Conservation (phyloP, 179 eudicot species). For the Beta corolliflora region DNA sequence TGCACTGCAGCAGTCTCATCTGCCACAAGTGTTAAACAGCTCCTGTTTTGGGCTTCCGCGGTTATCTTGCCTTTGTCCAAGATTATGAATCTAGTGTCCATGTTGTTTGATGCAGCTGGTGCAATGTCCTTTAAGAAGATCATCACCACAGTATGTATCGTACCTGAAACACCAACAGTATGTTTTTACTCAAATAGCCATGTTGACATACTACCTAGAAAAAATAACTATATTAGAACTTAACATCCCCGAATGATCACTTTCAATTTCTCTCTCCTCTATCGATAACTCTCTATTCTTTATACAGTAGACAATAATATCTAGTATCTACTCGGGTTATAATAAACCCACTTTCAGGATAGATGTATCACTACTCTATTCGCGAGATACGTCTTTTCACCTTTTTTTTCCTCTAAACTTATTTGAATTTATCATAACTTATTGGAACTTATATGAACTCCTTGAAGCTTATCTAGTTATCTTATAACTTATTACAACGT, state of each 20-base stretch:
- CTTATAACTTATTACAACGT: too few relatives aligned
- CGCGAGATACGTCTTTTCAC: too few relatives aligned
- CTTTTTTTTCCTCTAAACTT: too few relatives aligned
- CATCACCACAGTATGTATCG: conserved; percentile 7
- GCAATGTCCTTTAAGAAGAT: conserved; percentile 54
- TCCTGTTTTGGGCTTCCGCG: conserved; percentile 51
- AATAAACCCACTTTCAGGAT: too few relatives aligned
- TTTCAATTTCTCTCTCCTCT: neutral
- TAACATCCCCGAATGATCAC: neutral
- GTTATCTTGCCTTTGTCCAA: conserved; percentile 61
- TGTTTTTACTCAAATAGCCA: neutral
- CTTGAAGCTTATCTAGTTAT: too few relatives aligned
- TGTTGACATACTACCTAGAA: neutral
- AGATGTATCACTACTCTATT: too few relatives aligned
- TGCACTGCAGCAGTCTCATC: conserved; percentile 86
- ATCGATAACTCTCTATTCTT: neutral
- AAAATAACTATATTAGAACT: neutral
- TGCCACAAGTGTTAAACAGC: conserved; percentile 77
- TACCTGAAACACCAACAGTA: neutral
- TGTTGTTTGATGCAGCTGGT: conserved; percentile 81
- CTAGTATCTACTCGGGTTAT: too few relatives aligned
- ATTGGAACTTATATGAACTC: too few relatives aligned
- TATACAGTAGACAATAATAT: too few relatives aligned
- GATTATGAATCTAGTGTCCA: conserved; percentile 65
- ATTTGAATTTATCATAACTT: too few relatives aligned